Percentiles rank a stretch among this genome's conserved stretches.
Conservation (phyloP, 2,329 filamentous ascomycete species). For the Trichoderma guizhouense region DNA sequence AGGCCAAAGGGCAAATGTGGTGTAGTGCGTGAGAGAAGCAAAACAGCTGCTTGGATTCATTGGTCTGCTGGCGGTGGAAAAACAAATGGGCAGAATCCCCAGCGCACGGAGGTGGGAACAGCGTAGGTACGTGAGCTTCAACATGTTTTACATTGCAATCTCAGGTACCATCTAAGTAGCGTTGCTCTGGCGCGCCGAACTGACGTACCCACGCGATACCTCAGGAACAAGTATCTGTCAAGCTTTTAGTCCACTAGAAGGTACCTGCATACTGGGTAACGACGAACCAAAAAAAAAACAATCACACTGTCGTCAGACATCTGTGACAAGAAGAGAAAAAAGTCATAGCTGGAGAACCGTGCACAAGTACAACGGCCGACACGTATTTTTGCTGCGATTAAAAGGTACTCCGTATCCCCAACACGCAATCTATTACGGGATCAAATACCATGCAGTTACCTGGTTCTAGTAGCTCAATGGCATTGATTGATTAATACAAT, state of each 20-base stretch:
- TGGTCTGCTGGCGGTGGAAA: constrained; percentile 30
- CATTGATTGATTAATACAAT: neutral
- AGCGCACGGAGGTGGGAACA: neutral
- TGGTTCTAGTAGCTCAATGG: neutral
- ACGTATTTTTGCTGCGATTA: neutral
- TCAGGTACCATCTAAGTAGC: neutral
- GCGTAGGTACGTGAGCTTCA: accelerated
- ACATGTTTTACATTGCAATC: accelerated
- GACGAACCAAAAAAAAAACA: neutral
- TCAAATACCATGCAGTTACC: neutral
- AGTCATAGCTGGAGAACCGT: neutral
- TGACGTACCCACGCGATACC: neutral
- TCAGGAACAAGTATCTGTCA: neutral
- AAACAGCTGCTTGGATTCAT: constrained; percentile 16
- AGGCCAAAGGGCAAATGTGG: constrained; percentile 17
- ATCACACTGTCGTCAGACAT: constrained; percentile 10
- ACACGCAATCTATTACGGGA: neutral
- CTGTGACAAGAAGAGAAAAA: neutral
- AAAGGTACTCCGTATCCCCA: neutral
- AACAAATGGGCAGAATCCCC: constrained; percentile 25
- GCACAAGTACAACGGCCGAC: neutral
- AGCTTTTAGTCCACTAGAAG: neutral
- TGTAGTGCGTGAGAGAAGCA: constrained; percentile 22
- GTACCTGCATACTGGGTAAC: neutral
- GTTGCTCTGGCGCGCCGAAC: neutral